Percentiles rank a stretch among this genome's conserved stretches.
phyloP scores from a whole-genome alignment of 768 basidiomycete species.

The Hericium alpestre region DNA sequence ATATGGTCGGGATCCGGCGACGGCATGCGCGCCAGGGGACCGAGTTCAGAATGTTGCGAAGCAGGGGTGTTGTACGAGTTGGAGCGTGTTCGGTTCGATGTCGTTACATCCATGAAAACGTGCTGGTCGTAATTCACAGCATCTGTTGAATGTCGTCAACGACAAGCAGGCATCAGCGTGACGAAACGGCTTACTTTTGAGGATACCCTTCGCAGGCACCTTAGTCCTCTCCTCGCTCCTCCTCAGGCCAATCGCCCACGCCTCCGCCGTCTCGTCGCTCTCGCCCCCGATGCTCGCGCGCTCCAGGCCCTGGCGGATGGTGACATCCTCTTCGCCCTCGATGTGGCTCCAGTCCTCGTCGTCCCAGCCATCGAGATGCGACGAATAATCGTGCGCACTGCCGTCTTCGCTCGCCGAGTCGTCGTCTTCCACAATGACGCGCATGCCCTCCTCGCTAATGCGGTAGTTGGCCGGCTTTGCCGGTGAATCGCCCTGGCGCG shows the following conservation, averaged over 20 bases:
- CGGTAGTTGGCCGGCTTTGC: constrained; percentile 28
- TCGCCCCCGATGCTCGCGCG: constrained; percentile 38
- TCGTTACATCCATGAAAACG: constrained; percentile 29
- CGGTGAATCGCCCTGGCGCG: constrained; percentile 39
- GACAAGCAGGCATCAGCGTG: too few species aligned
- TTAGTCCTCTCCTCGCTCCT: constrained; percentile 59
- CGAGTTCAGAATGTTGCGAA: constrained; percentile 44
- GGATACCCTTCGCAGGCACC: constrained; percentile 69
- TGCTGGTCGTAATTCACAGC: constrained; percentile 63
- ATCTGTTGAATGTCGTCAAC: constrained; percentile 29
- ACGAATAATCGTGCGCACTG: constrained; percentile 28
- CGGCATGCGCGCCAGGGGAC: constrained; percentile 74
- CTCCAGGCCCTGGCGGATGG: constrained; percentile 55
- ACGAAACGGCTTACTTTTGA: constrained; percentile 53
- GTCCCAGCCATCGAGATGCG: constrained; percentile 52
- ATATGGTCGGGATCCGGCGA: constrained; percentile 79
- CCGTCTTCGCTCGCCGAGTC: constrained; percentile 38
- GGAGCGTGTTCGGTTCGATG: constrained; percentile 53
- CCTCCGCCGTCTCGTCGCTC: constrained; percentile 49
- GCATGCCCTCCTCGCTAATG: constrained; percentile 57
- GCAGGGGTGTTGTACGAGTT: constrained; percentile 69
- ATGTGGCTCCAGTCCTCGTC: constrained; percentile 71
- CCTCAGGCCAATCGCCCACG: constrained; percentile 70
- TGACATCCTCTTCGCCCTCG: constrained; percentile 61
- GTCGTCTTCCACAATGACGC: constrained; percentile 63